A percentile compares a stretch with the other conserved stretches of the same genome.
Conservation (phyloP, 192 early-diverging fungal species). For the Neocallimastix lanati region DNA sequence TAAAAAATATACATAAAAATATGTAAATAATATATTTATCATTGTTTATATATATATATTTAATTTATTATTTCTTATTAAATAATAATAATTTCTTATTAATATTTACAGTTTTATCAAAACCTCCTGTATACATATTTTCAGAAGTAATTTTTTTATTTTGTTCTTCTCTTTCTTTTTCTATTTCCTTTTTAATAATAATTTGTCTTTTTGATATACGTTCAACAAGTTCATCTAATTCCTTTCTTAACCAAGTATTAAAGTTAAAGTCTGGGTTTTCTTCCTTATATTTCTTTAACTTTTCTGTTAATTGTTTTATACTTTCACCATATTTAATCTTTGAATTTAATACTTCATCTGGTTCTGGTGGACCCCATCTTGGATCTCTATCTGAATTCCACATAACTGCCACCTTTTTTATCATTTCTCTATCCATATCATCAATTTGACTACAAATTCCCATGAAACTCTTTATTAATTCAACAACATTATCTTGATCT, state of each 20-base stretch:
- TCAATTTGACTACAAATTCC: conserved; percentile 15
- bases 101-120: conserved; percentile 47
- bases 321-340: conserved; percentile 8
- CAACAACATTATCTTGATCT: conserved; percentile 12
- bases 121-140: conserved; percentile 40
- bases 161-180: conserved; percentile 36
- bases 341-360: conserved; percentile 11
- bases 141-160: conserved; percentile 51
- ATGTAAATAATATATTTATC: not conserved
- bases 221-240: not conserved
- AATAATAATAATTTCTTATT: too few species aligned
- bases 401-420: not conserved
- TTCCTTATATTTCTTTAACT: conserved; percentile 3
- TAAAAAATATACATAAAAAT: not conserved
- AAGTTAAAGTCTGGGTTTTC: conserved; percentile 2
- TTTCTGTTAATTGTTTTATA: not conserved
- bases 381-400: not conserved
- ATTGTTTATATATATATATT: not conserved
- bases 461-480: conserved; percentile 11
- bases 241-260: not conserved
- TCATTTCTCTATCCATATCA: conserved; percentile 14
- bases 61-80: too few species aligned
- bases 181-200: conserved; percentile 19
- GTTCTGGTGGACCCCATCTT: not conserved
- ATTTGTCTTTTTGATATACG: conserved; percentile 6